Evolutionary conservation across 331 rosid species (phyloP).

Genomic region (Acacia pycnantha): DNA sequence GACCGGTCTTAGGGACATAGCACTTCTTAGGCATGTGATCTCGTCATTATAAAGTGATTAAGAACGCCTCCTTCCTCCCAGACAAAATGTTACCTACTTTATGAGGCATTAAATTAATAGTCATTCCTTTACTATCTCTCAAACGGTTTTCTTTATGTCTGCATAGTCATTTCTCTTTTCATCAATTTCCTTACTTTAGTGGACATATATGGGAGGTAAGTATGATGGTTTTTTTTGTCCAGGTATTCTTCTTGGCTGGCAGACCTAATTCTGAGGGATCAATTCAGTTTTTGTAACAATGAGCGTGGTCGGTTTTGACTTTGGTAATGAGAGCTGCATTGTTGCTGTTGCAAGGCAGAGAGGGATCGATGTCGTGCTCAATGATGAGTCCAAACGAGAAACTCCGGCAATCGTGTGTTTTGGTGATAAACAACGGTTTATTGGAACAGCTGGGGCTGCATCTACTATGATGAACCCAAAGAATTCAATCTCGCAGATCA

Average conservation of each 20-base stretch:
- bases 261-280: slow-evolving; percentile 19
- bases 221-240: not conserved
- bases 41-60: not conserved
- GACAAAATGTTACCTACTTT: not conserved
- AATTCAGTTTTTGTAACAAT: slow-evolving; percentile 40
- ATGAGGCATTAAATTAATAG: not conserved
- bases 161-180: not conserved
- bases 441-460: slow-evolving; percentile 96
- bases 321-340: slow-evolving; percentile 94
- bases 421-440: slow-evolving; percentile 88
- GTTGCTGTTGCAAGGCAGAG: slow-evolving; percentile 97
- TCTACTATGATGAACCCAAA: slow-evolving; percentile 94
- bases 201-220: not conserved
- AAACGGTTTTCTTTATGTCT: not conserved
- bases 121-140: not conserved
- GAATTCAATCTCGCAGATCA: slow-evolving; percentile 82
- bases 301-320: slow-evolving; percentile 98
- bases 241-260: slow-evolving; percentile 25
- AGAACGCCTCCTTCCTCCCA: not conserved
- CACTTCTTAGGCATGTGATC: slow-evolving; percentile 5
- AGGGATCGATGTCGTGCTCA: slow-evolving; percentile 93
- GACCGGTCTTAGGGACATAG: not conserved
- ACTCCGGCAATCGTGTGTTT: slow-evolving; percentile 92
- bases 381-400: slow-evolving; percentile 94
- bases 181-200: not conserved